Evolutionary conservation across 2,329 filamentous ascomycete genomes (phyloP).

Genomic region (Triangularia setosa): DNA sequence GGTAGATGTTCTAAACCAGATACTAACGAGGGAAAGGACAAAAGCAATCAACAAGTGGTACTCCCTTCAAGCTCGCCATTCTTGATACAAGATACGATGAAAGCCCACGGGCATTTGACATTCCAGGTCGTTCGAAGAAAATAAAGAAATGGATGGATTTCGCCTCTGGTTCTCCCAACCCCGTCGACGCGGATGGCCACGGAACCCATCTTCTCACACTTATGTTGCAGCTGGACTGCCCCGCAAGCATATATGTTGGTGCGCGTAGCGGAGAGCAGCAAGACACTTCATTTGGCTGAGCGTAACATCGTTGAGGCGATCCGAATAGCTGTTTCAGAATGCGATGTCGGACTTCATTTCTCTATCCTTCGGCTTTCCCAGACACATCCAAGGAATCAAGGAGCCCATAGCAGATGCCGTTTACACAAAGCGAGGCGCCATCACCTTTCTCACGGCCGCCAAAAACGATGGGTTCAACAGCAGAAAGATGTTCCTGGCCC

Average conservation of each 20-base stretch:
- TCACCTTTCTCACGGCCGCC: slow-evolving; percentile 6
- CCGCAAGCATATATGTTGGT: slow-evolving; percentile 5
- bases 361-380: slow-evolving; percentile 7
- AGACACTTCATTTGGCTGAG: not conserved
- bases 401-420: slow-evolving; percentile 5
- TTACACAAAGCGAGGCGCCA: not conserved
- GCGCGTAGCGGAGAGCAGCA: slow-evolving; percentile 6
- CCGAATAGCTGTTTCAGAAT: slow-evolving; percentile 2
- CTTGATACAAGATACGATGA: slow-evolving; percentile 7
- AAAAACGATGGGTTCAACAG: slow-evolving; percentile 8
- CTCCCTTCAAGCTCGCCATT: slow-evolving; percentile 1
- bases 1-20: not conserved
- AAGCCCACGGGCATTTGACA: not conserved
- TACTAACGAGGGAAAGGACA: not conserved
- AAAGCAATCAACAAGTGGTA: not conserved
- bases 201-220: slow-evolving; percentile 6
- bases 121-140: not conserved
- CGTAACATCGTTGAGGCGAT: not conserved
- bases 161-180: not conserved
- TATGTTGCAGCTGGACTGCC: not conserved
- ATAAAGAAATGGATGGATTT: slow-evolving; percentile 10
- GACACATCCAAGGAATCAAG: not conserved
- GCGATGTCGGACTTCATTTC: slow-evolving; percentile 11
- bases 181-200: slow-evolving; percentile 8
- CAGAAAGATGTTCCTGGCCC: slow-evolving; percentile 9